A percentile compares a stretch with the other conserved stretches of the same genome.
phyloP scores from a whole-genome alignment of 2,329 filamentous ascomycete species.

The Claviceps digitariae region DNA sequence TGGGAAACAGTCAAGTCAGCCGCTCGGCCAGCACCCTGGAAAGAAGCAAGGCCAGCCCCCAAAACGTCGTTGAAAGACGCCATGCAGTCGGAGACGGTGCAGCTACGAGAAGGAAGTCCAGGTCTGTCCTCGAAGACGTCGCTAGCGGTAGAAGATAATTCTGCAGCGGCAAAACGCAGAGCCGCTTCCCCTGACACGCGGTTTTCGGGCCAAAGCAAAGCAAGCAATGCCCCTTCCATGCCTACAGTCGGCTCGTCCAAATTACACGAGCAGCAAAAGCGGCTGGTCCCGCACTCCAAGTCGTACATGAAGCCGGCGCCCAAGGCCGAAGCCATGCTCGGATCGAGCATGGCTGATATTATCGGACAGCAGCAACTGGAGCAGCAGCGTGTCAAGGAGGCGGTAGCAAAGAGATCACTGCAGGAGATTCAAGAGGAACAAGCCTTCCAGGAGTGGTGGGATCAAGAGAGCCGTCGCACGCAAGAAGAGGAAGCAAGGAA shows the following conservation, averaged over 20 bases:
- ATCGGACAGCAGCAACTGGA: conserved; percentile 76
- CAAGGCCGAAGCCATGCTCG: conserved; percentile 49
- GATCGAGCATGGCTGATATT: conserved; percentile 75
- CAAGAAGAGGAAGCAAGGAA: conserved; percentile 46
- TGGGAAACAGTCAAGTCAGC: conserved; percentile 30
- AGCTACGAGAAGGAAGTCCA: conserved; percentile 11
- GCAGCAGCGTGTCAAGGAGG: conserved; percentile 69
- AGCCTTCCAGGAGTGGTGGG: conserved; percentile 95
- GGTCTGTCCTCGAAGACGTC: conserved; percentile 27
- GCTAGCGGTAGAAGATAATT: conserved; percentile 27
- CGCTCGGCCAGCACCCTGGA: conserved; percentile 50
- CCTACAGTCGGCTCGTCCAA: conserved; percentile 15
- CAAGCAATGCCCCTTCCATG: conserved; percentile 19
- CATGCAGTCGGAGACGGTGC: conserved; percentile 20
- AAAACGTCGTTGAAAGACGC: conserved; percentile 39
- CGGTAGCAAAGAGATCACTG: conserved; percentile 73
- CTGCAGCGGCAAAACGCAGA: conserved; percentile 28
- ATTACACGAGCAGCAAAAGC: conserved; percentile 21
- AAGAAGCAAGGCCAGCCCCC: conserved; percentile 35
- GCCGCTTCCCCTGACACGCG: conserved; percentile 49
- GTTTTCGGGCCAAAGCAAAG: conserved; percentile 42
- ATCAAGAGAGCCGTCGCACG: conserved; percentile 63
- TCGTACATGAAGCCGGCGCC: conserved; percentile 43
- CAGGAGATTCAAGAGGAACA: conserved; percentile 96
- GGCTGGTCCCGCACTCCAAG: conserved; percentile 45